Base-by-base conservation (phyloP, 495 filamentous ascomycete species). In the Aspergillus sclerotioniger region DNA sequence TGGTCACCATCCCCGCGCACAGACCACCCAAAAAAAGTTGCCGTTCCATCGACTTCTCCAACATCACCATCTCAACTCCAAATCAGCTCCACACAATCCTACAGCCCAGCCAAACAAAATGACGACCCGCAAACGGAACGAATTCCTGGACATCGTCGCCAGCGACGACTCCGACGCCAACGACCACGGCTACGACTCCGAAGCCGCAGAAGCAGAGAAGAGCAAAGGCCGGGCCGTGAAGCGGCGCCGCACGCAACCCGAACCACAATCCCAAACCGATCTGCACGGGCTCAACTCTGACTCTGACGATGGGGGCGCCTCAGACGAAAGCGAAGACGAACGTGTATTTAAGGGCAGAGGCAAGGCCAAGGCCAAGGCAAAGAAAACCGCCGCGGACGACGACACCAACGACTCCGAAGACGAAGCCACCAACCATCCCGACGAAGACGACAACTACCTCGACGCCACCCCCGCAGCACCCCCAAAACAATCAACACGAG, bases 81-180 rank as follows among this genome's bases (percentile, higher is more conserved):
- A 54, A 5, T 1, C 4, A 19, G 4, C 13, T 16, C 19, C 7
- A 37, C 8, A 31, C 21, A 53, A 31, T 17, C 6, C 0, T 47
- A 8, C 9, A 45, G 12, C 41, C 20, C 21, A 15, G 17, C 20
- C 1, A 3, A 65, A 52, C 63, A 65, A 44, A 56, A 92, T 91
- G 89, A 60, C 85, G 4, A 73, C 80, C n/a, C 82, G 85, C 60
- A 90, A 87, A 51, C 78, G 81, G 52, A 92, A 92, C 71, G 82
- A 90, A 39, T 92, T 87, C 61, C 81, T 96, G 17, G 90, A 92
- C 51, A 80, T 80, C 8, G 82, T 77, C 15, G 61, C 62, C 6
- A 89, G 87, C 67, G 90, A 92, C 37, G 84, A 88, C 3, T 83
- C 87, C 48, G 80, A 78, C 33, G 71, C 8, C 37, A n/a, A 66